These are phyloP conservation scores for Psilocybe cyanescens DNA, from an alignment of 768 basidiomycete genomes.

Conservation along the genomic window DNA sequence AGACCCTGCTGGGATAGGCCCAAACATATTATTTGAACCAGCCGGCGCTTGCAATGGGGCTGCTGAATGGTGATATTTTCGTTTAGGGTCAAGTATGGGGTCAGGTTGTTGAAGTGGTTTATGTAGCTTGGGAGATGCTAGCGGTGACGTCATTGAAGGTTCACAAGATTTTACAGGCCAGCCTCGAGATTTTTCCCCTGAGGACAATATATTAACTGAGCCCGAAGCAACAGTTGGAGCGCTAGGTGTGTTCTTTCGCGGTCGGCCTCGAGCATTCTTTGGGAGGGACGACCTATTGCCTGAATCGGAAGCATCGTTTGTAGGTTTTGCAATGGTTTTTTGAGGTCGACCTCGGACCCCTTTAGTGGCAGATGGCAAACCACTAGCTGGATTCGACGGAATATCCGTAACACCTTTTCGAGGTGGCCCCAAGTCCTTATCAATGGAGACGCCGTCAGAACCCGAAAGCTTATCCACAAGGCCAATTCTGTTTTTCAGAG, in stretches of 20 bases:
- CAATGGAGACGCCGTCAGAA: too few relatives aligned
- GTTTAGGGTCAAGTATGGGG: not conserved
- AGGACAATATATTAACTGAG: not conserved
- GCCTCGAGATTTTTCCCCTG: not conserved
- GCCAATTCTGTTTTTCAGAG: not conserved
- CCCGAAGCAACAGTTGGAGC: not conserved
- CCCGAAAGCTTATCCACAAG: too few relatives aligned
- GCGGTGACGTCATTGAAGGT: not conserved
- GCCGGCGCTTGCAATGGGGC: too few relatives aligned
- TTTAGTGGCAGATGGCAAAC: too few relatives aligned
- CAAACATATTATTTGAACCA: too few relatives aligned
- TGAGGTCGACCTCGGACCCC: too few relatives aligned
- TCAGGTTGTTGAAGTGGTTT: not conserved
- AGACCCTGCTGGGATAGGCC: too few relatives aligned
- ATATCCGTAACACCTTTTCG: too few relatives aligned
- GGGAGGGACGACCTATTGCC: not conserved
- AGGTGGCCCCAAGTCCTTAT: too few relatives aligned
- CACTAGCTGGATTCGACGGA: too few relatives aligned
- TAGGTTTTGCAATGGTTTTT: too few relatives aligned
- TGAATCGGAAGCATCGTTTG: not conserved
- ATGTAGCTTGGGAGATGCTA: not conserved
- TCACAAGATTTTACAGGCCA: not conserved
- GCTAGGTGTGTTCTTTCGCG: not conserved
- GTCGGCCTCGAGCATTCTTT: conserved; percentile 9
- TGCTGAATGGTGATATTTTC: too few relatives aligned